Base-by-base conservation (phyloP, 768 basidiomycete species). In the Rhodotorula paludigena region DNA sequence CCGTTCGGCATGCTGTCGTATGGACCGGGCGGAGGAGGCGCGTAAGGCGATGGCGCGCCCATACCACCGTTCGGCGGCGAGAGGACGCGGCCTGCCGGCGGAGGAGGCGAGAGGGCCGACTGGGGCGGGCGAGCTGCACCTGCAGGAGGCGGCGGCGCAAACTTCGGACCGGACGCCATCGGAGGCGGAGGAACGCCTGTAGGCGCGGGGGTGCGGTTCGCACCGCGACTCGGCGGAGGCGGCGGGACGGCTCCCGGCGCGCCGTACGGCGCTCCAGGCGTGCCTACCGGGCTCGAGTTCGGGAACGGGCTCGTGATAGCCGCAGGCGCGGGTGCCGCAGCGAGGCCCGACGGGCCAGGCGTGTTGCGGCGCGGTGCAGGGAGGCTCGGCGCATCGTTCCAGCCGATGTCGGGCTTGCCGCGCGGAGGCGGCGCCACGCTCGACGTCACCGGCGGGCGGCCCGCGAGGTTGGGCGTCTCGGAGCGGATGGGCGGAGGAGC, bases 171-270 rank as follows among this genome's bases (percentile, higher is more conserved):
- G 47, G n/a, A 28, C 6, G 85, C 85, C 45, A 80, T 82, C 8
- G 86, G 83, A 14, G 76, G 74, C 28, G 74, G 73, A 38, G 76
- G 74, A n/a, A 60, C 70, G 33, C n/a, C n/a, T n/a, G n/a, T n/a
- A 11, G 56, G 52, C 21, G 69, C 66, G n/a, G 66, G 45, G 35
- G 70, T 72, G 25, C 70, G 53, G 56, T 72, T 68, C 25, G 84
- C 80, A 12, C 80, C 79, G n/a, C 82, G 80, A 8, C 81, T 82
- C 9, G 86, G 84, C 21, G 76, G 74, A 32, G 74, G 73, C 38
- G 76, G 74, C 25, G 73, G 66, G 15, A 72, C 69, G 18, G 68
- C 41, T 76, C 33, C 77, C 69, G n/a, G 54, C 15, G 36, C 36
- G 16, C 49, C 63, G 48, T 28, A 53, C 10, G 54, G 44, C 25